These are phyloP conservation scores for Ustulina deusta DNA, from an alignment of 2,329 filamentous ascomycete species.

Conservation along the genomic window DNA sequence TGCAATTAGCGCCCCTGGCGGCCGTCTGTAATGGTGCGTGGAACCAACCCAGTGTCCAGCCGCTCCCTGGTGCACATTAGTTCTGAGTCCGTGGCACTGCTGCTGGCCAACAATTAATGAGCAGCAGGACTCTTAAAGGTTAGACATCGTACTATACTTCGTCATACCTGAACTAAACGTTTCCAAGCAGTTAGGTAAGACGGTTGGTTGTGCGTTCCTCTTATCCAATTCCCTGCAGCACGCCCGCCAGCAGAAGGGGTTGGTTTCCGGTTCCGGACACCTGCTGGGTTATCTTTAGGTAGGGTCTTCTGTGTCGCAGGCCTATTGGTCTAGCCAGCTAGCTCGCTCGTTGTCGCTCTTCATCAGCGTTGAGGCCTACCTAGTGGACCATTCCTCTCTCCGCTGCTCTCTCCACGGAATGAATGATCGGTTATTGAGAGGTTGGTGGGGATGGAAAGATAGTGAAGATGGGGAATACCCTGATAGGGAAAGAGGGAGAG, in stretches of 20 bases:
- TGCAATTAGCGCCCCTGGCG: constrained; percentile 16
- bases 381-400: constrained; percentile 2
- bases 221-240: constrained; percentile 21
- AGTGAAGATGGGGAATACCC: constrained; percentile 29
- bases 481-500: constrained; percentile 30
- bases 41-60: constrained; percentile 26
- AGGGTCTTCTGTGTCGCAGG: constrained; percentile 35
- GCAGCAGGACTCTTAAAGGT: constrained; percentile 11
- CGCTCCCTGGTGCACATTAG: constrained; percentile 15
- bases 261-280: constrained; percentile 31
- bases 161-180: constrained; percentile 17
- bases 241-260: constrained; percentile 14
- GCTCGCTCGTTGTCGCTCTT: constrained; percentile 5
- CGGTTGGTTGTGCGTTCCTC: constrained; percentile 8
- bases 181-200: constrained; percentile 26
- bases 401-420: background rate
- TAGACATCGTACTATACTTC: constrained; percentile 18
- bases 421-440: constrained; percentile 10
- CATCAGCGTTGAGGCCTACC: constrained; percentile 7
- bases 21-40: constrained; percentile 19
- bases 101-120: constrained; percentile 24
- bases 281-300: constrained; percentile 7
- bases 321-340: constrained; percentile 29
- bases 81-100: constrained; percentile 18
- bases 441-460: constrained; percentile 23